Evolutionary conservation across 192 early-diverging fungal genomes (phyloP).

Genomic region (Helicostylum pulchrum): DNA sequence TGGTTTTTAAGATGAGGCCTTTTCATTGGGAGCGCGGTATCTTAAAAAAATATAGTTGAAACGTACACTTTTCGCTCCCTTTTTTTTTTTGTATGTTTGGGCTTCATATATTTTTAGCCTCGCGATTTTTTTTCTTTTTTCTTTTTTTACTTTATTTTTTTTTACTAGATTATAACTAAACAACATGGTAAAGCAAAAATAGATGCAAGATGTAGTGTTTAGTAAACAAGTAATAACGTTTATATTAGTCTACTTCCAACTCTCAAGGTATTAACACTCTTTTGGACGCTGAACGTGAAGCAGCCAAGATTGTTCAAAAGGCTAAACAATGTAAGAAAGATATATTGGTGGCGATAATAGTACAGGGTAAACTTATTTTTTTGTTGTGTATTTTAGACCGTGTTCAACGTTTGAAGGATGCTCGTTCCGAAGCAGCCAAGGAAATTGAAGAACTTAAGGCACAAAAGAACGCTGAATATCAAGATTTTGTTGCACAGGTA

Average conservation of each 20-base stretch:
- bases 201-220: too few species aligned
- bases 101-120: too few species aligned
- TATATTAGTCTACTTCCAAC: conserved; percentile 47
- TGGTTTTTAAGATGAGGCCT: too few species aligned
- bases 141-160: too few species aligned
- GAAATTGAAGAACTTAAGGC: conserved; percentile 86
- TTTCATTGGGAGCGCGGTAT: too few species aligned
- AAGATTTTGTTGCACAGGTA: conserved; percentile 69
- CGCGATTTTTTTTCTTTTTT: too few species aligned
- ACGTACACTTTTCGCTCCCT: too few species aligned
- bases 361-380: not conserved
- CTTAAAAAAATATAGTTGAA: too few species aligned
- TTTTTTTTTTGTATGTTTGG: too few species aligned
- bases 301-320: conserved; percentile 88
- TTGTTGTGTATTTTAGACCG: conserved; percentile 61
- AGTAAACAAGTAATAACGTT: not conserved
- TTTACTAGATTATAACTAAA: too few species aligned
- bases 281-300: conserved; percentile 96
- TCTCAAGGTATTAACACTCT: conserved; percentile 94
- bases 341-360: too few species aligned
- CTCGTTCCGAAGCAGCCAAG: conserved; percentile 89
- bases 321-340: conserved; percentile 76
- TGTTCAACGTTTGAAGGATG: conserved; percentile 89
- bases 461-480: conserved; percentile 80
- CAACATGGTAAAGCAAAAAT: too few species aligned